Percentiles rank a stretch among this genome's conserved stretches.
These are phyloP conservation scores for Pezicula rhizophila DNA, from an alignment of 2,329 filamentous ascomycete genomes.

Conservation along the genomic window DNA sequence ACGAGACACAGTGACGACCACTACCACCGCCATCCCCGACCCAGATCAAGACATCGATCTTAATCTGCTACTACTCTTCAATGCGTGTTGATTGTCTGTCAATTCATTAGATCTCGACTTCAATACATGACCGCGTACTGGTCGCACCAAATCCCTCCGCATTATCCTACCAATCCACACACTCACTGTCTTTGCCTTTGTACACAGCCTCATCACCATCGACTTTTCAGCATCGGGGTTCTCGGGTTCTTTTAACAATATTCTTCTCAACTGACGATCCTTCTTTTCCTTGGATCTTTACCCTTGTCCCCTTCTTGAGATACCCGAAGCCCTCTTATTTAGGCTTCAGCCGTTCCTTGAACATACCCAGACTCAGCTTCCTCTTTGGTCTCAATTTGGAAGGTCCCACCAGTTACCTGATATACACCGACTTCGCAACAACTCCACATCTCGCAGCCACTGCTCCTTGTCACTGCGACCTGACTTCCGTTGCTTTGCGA, in stretches of 20 bases:
- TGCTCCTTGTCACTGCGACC: slow-evolving; percentile 12
- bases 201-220: background rate
- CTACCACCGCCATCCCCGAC: too few species aligned
- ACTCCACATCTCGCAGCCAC: slow-evolving; percentile 3
- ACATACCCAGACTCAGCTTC: slow-evolving; percentile 82
- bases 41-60: too few species aligned
- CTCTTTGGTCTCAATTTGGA: slow-evolving; percentile 26
- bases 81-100: too few species aligned
- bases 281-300: slow-evolving; percentile 4
- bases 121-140: too few species aligned
- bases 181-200: slow-evolving; percentile 9
- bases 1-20: too few species aligned
- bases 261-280: background rate
- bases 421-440: slow-evolving; percentile 13
- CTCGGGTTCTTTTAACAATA: background rate
- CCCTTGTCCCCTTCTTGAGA: slow-evolving; percentile 13
- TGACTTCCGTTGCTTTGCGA: slow-evolving; percentile 12
- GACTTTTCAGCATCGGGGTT: background rate
- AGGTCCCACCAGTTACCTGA: slow-evolving; percentile 12
- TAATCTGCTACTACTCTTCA: too few species aligned
- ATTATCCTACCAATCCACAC: background rate
- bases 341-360: slow-evolving; percentile 79
- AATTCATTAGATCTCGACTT: too few species aligned
- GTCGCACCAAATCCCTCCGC: too few species aligned
- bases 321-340: slow-evolving; percentile 40